phyloP scores from a whole-genome alignment of 2,329 filamentous ascomycete species.

The Hymenoscyphus linearis region DNA sequence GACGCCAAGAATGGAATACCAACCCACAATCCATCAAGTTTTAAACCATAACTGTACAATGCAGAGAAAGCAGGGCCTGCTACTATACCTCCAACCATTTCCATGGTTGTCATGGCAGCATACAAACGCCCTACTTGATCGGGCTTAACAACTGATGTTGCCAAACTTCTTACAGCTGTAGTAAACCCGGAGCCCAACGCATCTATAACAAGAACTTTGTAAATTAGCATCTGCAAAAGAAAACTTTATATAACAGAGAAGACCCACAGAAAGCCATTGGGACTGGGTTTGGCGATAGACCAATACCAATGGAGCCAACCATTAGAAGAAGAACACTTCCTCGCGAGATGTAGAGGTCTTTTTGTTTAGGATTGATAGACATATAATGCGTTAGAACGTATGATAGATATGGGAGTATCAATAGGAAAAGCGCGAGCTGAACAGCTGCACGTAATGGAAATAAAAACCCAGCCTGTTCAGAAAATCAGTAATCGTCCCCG shows the following conservation, averaged over 20 bases:
- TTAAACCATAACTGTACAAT: not conserved
- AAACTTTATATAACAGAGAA: not conserved
- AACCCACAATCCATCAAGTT: not conserved
- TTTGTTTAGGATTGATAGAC: not conserved
- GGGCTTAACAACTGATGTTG: not conserved
- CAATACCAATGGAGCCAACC: not conserved
- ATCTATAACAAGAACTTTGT: not conserved
- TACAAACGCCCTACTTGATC: not conserved
- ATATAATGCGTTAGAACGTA: not conserved
- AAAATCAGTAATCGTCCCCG: not conserved
- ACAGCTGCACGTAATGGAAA: not conserved
- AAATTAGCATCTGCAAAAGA: not conserved
- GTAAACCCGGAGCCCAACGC: not conserved
- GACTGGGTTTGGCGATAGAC: not conserved
- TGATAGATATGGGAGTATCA: not conserved
- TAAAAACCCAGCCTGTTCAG: not conserved
- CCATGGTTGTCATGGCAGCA: not conserved
- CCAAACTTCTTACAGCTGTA: not conserved
- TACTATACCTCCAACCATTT: not conserved
- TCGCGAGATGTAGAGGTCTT: not conserved
- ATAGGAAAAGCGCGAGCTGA: not conserved
- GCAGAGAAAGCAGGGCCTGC: not conserved
- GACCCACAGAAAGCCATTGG: not conserved
- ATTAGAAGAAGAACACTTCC: not conserved
- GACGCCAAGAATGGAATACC: not conserved